Evolutionary conservation across 208 protist genomes (phyloP).

Genomic region (Trypanosoma avium): DNA sequence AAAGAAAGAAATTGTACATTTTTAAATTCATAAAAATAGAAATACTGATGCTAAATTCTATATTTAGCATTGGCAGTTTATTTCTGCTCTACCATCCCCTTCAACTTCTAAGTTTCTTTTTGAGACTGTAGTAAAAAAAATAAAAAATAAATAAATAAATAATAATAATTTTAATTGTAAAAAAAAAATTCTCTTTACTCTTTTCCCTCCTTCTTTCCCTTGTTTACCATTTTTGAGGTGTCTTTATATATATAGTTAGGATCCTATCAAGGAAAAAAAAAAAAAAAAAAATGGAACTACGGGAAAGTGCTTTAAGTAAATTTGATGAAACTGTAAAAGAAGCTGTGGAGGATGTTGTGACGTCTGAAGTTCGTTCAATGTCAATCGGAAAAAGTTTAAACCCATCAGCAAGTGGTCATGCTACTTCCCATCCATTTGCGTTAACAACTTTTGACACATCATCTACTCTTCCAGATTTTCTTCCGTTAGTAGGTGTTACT

Average conservation of each 20-base stretch:
- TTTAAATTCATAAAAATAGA: too few species aligned
- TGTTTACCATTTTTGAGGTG: background rate
- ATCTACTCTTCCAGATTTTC: slow-evolving; percentile 70
- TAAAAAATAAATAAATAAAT: too few species aligned
- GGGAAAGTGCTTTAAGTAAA: slow-evolving; percentile 7
- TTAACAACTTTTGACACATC: slow-evolving; percentile 75
- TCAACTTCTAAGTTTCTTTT: too few species aligned
- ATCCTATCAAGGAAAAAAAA: background rate
- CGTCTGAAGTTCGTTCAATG: slow-evolving; percentile 39
- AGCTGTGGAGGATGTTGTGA: slow-evolving; percentile 67
- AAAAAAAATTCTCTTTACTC: too few species aligned
- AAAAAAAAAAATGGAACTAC: slow-evolving; percentile 24
- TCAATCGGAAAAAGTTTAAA: slow-evolving; percentile 39
- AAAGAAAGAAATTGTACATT: background rate
- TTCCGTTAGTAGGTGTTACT: slow-evolving; percentile 61
- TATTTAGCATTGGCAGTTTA: too few species aligned
- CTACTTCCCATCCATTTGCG: slow-evolving; percentile 61
- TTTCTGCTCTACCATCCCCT: too few species aligned
- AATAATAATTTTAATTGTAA: too few species aligned
- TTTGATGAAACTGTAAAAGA: slow-evolving; percentile 27
- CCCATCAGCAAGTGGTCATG: slow-evolving; percentile 47
- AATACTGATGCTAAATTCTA: too few species aligned
- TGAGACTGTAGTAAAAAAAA: too few species aligned
- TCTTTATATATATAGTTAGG: background rate
- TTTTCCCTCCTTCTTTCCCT: slow-evolving; percentile 2